These are phyloP conservation scores for Penicillium arizonense DNA, from an alignment of 495 filamentous ascomycete genomes.

Conservation along the genomic window DNA sequence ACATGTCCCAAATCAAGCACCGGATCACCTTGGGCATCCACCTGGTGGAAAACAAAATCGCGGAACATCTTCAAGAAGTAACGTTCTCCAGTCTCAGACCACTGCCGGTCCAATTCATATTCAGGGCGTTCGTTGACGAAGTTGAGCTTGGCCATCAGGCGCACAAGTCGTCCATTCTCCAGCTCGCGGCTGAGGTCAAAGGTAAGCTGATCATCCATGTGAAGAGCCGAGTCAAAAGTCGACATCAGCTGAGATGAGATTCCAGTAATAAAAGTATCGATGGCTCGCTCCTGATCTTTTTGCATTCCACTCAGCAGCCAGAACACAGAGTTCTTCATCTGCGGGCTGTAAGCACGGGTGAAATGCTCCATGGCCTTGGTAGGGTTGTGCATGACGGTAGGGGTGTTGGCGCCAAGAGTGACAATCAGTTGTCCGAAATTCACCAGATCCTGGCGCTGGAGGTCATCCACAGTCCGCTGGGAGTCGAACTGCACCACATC, in stretches of 20 bases:
- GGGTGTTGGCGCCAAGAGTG: slow-evolving; percentile 67
- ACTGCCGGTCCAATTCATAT: slow-evolving; percentile 67
- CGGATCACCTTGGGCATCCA: slow-evolving; percentile 77
- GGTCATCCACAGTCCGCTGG: slow-evolving; percentile 62
- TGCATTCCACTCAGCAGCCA: slow-evolving; percentile 67
- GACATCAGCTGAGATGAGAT: slow-evolving; percentile 72
- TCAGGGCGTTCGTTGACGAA: slow-evolving; percentile 88
- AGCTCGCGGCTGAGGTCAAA: slow-evolving; percentile 73
- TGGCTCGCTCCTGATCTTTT: slow-evolving; percentile 56
- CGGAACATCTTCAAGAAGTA: slow-evolving; percentile 91
- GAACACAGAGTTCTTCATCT: slow-evolving; percentile 69
- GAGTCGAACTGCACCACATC: slow-evolving; percentile 82
- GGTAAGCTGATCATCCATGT: slow-evolving; percentile 69
- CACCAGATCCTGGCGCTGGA: slow-evolving; percentile 85
- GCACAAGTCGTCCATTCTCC: slow-evolving; percentile 85
- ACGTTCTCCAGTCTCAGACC: slow-evolving; percentile 88
- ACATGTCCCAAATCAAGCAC: slow-evolving; percentile 84
- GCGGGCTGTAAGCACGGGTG: slow-evolving; percentile 64
- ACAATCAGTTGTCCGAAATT: slow-evolving; percentile 84
- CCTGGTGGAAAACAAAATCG: slow-evolving; percentile 95
- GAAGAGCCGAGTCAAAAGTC: slow-evolving; percentile 70
- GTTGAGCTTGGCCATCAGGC: slow-evolving; percentile 79
- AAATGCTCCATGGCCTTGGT: slow-evolving; percentile 69
- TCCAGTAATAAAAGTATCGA: slow-evolving; percentile 72
- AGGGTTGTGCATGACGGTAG: slow-evolving; percentile 52